Evolutionary conservation across 2,329 filamentous ascomycete species (phyloP).

Genomic region (Cordyceps militaris): DNA sequence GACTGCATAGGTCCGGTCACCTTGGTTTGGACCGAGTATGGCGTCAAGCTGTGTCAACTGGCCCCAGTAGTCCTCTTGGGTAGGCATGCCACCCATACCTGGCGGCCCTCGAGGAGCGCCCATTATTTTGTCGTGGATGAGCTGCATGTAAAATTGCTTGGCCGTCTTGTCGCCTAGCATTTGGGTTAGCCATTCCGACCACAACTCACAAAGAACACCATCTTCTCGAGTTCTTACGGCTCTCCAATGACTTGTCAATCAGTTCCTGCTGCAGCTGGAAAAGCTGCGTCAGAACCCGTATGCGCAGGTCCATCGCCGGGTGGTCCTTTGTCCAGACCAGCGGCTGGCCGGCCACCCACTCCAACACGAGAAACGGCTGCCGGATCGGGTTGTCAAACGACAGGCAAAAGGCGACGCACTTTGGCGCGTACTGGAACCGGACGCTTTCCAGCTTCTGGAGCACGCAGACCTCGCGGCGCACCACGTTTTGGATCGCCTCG

Average conservation of each 20-base stretch:
- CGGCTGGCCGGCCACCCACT: neutral
- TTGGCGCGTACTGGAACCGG: neutral
- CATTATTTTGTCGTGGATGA: neutral
- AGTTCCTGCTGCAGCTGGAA: neutral
- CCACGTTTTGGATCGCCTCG: neutral
- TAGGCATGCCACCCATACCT: neutral
- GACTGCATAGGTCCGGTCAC: neutral
- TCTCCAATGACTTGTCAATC: neutral
- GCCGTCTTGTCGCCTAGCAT: neutral
- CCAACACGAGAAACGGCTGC: neutral
- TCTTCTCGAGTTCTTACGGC: neutral
- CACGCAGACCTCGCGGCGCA: neutral
- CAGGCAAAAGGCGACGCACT: neutral
- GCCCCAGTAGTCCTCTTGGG: neutral
- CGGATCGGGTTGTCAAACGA: neutral
- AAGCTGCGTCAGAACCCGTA: neutral
- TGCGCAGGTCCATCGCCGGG: neutral
- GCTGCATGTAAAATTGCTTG: neutral
- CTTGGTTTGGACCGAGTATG: neutral
- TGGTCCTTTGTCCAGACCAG: neutral
- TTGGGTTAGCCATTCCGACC: neutral
- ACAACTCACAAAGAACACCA: too few relatives aligned
- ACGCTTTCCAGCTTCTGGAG: neutral
- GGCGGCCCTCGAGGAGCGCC: neutral
- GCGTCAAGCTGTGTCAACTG: neutral